Base-by-base conservation (phyloP, 768 basidiomycete genomes). In the Favolaschia claudopus region DNA sequence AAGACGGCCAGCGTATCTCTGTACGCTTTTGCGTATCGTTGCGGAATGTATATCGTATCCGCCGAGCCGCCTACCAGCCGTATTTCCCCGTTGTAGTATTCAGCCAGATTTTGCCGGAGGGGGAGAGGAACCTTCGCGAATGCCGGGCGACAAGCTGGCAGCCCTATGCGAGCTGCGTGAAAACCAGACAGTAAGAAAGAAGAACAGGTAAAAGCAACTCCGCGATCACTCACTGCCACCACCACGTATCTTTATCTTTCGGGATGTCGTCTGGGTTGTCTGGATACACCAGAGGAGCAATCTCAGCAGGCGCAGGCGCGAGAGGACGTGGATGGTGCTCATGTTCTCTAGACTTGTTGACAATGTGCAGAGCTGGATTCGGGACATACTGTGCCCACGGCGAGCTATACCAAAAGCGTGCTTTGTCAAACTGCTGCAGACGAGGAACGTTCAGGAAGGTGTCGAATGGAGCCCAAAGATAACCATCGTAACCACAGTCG, bases 391-490 rank as follows among this genome's bases (percentile, higher is more conserved):
- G 25, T 7, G 25, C 49, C 49, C 49, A 51, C 15, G 49, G 49
- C n/a, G 49, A 39, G 17, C 40, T 36, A 39, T 51, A 51, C 49
- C 49, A 51, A 25, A 51, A 51, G 7, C 49, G 10, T 3, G 27
- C 20, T n/a, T 51, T 17, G 13, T 51, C 49, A n/a, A 51, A 39
- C n/a, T 39, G 37, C 28, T 51, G 49, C n/a, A 51, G 37, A 8
- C 49, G 49, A 4, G 49, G 49, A 14, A 51, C 49, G n/a, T 51
- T 51, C n/a, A 51, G 49, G 37, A 51, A 38, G 14, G 49, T 39
- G 49, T 51, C 49, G 49, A 51, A 51, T 19, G 49, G 49, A 5
- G 49, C 49, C 49, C 49, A 51, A 17, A 51, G 37, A 20, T 51
- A 51, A n/a, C 49, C 49, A 13, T 51, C 49, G 25, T 51, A 51